Conservation (phyloP, 1,284 basidiomycete genomes). For the Ganoderma leucocontextum region DNA sequence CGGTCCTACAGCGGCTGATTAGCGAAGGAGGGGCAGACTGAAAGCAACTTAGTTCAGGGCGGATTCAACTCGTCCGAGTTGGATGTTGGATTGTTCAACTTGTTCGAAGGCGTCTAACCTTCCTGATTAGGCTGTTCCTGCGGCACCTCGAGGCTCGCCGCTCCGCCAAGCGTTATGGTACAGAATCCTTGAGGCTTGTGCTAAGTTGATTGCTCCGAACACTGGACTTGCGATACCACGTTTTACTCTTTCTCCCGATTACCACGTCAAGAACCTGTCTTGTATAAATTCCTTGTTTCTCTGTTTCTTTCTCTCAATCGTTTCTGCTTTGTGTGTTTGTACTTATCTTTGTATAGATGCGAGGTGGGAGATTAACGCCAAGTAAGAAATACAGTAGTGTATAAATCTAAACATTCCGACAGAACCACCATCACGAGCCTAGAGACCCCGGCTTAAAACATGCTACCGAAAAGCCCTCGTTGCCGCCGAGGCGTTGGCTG, state of each 20-base stretch:
- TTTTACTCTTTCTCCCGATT: too few relatives aligned
- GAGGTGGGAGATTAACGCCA: slow-evolving; percentile 10
- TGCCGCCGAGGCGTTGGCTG: slow-evolving; percentile 73
- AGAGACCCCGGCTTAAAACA: slow-evolving; percentile 51
- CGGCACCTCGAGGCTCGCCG: background rate
- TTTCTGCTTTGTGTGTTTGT: background rate
- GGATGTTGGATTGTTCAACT: background rate
- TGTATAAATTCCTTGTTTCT: too few relatives aligned
- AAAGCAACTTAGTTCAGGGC: background rate
- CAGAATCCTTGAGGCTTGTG: background rate
- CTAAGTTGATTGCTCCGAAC: background rate
- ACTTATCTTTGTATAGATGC: background rate
- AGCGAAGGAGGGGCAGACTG: background rate
- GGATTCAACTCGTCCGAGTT: background rate
- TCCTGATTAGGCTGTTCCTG: background rate
- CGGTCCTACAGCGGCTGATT: background rate
- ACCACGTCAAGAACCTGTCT: too few relatives aligned
- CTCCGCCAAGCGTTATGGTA: background rate
- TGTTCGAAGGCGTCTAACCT: background rate
- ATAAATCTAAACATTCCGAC: slow-evolving; percentile 14
- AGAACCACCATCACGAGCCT: background rate
- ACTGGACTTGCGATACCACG: background rate
- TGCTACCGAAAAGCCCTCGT: slow-evolving; percentile 75
- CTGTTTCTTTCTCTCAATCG: background rate
- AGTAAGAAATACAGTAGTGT: slow-evolving; percentile 23